A percentile compares a stretch with the other conserved stretches of the same genome.
These are phyloP conservation scores for Isabelozyma pseudorhagii DNA, from an alignment of 805 yeast species.

Conservation along the genomic window DNA sequence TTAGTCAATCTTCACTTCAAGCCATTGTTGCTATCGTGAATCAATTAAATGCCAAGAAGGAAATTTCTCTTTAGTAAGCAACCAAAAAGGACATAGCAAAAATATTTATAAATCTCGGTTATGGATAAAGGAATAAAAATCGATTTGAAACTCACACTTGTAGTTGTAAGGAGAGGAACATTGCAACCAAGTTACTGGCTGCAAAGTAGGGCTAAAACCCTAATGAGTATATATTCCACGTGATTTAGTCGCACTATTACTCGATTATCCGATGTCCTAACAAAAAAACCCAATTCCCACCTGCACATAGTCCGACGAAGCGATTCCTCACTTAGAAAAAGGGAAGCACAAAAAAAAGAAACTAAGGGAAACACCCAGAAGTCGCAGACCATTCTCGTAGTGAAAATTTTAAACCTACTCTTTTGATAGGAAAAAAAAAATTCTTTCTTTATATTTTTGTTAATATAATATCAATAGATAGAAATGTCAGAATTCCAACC, in stretches of 20 bases:
- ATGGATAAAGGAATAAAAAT: background rate
- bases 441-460: background rate
- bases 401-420: slow-evolving; percentile 1
- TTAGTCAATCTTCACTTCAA: slow-evolving; percentile 48
- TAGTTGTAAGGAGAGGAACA: background rate
- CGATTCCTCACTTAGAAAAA: background rate
- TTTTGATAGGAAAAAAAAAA: background rate
- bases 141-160: too few species aligned
- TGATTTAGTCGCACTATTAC: background rate
- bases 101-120: slow-evolving; percentile 2
- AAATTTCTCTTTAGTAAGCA: background rate
- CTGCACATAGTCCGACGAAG: background rate
- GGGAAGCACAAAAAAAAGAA: background rate
- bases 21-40: slow-evolving; percentile 67
- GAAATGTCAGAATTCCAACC: slow-evolving; percentile 86
- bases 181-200: background rate
- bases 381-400: background rate
- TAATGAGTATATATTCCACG: background rate
- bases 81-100: background rate
- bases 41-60: slow-evolving; percentile 8
- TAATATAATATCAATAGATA: background rate
- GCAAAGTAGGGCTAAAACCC: background rate
- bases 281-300: background rate
- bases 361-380: background rate
- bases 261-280: background rate